Conservation (phyloP, 495 filamentous ascomycete species). For the Penicillium dipodomyicola region DNA sequence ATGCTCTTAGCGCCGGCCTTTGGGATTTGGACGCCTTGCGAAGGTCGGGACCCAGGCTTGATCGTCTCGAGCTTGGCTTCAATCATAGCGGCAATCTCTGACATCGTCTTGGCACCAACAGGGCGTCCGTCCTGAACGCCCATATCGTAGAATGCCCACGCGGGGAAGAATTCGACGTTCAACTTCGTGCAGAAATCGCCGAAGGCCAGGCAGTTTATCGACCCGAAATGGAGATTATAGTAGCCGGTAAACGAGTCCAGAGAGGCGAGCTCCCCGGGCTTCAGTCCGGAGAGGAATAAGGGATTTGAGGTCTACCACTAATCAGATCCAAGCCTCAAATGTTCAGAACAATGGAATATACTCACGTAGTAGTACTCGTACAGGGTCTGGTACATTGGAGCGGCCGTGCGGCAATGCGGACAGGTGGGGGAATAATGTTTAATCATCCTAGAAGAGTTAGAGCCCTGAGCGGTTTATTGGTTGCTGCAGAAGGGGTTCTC, state of each 20-base stretch:
- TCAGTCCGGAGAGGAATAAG: slow-evolving; percentile 41
- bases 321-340: slow-evolving; percentile 18
- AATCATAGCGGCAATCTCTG: slow-evolving; percentile 60
- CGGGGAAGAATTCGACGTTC: slow-evolving; percentile 65
- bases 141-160: slow-evolving; percentile 78
- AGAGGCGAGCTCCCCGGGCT: slow-evolving; percentile 47
- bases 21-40: slow-evolving; percentile 59
- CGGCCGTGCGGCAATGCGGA: slow-evolving; percentile 73
- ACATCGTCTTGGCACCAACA: slow-evolving; percentile 60
- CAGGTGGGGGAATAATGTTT: slow-evolving; percentile 78
- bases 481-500: slow-evolving; percentile 9
- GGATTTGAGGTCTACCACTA: slow-evolving; percentile 68
- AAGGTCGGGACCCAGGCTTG: slow-evolving; percentile 73
- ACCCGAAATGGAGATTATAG: slow-evolving; percentile 88
- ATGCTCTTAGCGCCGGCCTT: slow-evolving; percentile 52
- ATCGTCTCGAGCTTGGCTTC: slow-evolving; percentile 76
- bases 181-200: slow-evolving; percentile 69
- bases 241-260: slow-evolving; percentile 64
- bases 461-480: not conserved
- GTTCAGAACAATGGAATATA: not conserved
- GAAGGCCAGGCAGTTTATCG: slow-evolving; percentile 78
- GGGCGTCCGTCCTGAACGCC: slow-evolving; percentile 63
- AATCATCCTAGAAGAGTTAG: slow-evolving; percentile 57
- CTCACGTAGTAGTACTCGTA: slow-evolving; percentile 88
- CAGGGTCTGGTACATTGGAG: slow-evolving; percentile 85